Conservation (phyloP, 2,329 filamentous ascomycete genomes). For the Thielaviopsis populi region DNA sequence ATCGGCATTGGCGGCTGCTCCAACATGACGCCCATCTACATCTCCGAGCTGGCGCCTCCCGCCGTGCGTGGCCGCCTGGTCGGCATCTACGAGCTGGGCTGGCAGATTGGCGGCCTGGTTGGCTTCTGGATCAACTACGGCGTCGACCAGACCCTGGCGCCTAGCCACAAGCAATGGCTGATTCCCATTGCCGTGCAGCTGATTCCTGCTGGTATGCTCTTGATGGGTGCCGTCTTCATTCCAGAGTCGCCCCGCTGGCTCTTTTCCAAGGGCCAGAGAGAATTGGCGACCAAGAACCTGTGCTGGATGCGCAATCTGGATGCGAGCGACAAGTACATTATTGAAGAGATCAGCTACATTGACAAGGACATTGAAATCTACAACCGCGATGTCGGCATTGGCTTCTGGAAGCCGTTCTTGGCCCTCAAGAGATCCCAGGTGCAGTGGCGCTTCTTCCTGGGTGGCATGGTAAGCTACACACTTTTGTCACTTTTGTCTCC, state of each 20-base stretch:
- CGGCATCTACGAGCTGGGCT: constrained; percentile 52
- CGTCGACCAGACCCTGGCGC: constrained; percentile 51
- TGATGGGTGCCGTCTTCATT: constrained; percentile 47
- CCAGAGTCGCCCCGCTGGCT: constrained; percentile 58
- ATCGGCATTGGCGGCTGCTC: constrained; percentile 48
- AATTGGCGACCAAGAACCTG: constrained; percentile 42
- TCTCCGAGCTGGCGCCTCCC: constrained; percentile 44
- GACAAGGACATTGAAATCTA: constrained; percentile 55
- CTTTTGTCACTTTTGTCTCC: not conserved
- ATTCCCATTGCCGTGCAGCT: constrained; percentile 50
- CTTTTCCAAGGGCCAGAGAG: constrained; percentile 44
- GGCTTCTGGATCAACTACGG: constrained; percentile 55
- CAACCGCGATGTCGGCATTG: constrained; percentile 45
- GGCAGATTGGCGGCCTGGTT: constrained; percentile 47
- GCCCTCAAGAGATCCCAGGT: constrained; percentile 41
- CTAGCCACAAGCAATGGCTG: constrained; percentile 58
- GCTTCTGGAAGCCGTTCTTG: constrained; percentile 61
- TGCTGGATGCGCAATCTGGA: constrained; percentile 50
- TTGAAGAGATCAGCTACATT: constrained; percentile 57
- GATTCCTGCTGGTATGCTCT: constrained; percentile 48
- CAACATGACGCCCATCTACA: constrained; percentile 49
- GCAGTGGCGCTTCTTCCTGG: constrained; percentile 58
- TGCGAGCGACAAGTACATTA: constrained; percentile 46
- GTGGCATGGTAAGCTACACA: constrained; percentile 32
- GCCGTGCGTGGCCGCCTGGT: constrained; percentile 50